Evolutionary conservation across 148 eudicot genomes (phyloP), one percentile per base, ranked within the genome.

Genomic region (Camellia sinensis): DNA sequence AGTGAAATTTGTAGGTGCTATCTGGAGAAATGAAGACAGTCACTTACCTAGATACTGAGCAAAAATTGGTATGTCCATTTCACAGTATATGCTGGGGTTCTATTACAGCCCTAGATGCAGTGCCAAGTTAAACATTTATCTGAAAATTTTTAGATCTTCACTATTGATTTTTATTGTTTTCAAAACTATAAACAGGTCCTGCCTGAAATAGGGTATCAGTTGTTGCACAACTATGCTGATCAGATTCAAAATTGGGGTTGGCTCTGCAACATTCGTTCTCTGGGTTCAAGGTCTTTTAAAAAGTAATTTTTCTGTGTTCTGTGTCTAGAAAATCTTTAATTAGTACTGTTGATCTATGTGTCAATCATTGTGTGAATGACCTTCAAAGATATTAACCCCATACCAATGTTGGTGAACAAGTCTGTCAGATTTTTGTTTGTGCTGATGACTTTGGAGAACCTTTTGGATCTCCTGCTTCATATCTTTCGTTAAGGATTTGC

Each of bases 231-330:
- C 81, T 97, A 97, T 84, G 91, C 90, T 81, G 92, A 88, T 52
- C 90, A 86, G 70, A 85, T 92, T 62, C 90, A 87, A 72, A 87
- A 80, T 19, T 97, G 99, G 99, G 99, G 99, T 81, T 97, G 99
- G 99, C 92, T 91, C 82, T 97, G 95, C 91, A 92, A 90, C 85
- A 85, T 90, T 78, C 89, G 87, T 86, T 67, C 83, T 78, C 89
- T 75, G 82, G 91, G 80, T 63, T 82, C 93, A 67, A 86, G 73
- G 72, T 87, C 97, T 72, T 97, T 97, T 74, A 78, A 89, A 73
- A 97, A 83, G 99, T 97, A 97, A 91, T 82, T 71, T 75, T 22
- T 54, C 64, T 66, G 7, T 57, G 37, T 29, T 29, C n/a, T 57
- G 3, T 57, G 61, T 57, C 61, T 10, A 48, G 52, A 5, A 48